Conservation (phyloP, 768 basidiomycete species). For the Candolleomyces eurysporus region DNA sequence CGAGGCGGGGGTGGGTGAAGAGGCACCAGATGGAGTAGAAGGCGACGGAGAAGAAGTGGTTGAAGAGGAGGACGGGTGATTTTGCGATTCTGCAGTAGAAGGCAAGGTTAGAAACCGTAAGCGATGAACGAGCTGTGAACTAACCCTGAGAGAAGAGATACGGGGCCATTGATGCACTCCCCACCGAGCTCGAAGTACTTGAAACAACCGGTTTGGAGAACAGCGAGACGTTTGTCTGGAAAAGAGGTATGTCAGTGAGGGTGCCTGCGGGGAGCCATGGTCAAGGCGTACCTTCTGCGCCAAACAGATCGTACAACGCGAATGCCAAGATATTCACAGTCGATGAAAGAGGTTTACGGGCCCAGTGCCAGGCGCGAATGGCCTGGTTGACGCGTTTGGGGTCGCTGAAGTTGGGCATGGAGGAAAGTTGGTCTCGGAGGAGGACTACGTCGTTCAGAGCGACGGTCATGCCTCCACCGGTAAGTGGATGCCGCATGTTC, state of each 20-base stretch:
- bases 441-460: conserved; percentile 84
- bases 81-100: conserved; percentile 59
- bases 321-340: conserved; percentile 93
- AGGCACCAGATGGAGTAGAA: conserved; percentile 92
- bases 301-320: conserved; percentile 92
- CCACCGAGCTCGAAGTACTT: conserved; percentile 96
- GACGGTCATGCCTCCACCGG: conserved; percentile 98
- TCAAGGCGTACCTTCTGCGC: conserved; percentile 76
- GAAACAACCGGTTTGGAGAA: conserved; percentile 86
- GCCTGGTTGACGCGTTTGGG: conserved; percentile 50
- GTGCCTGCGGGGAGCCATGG: not conserved
- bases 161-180: conserved; percentile 83
- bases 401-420: conserved; percentile 41
- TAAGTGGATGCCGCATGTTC: conserved; percentile 99
- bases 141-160: conserved; percentile 85
- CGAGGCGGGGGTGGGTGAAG: conserved; percentile 55
- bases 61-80: conserved; percentile 75
- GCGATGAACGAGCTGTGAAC: conserved; percentile 19
- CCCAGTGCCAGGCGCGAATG: conserved; percentile 81
- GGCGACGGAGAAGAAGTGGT: conserved; percentile 95
- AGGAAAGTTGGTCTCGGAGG: conserved; percentile 58
- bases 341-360: conserved; percentile 75
- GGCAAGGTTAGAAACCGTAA: not conserved
- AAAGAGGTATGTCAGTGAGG: conserved; percentile 4
- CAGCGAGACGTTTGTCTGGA: conserved; percentile 57